Conservation (phyloP, 306 rosid species). For the Castanea sativa region DNA sequence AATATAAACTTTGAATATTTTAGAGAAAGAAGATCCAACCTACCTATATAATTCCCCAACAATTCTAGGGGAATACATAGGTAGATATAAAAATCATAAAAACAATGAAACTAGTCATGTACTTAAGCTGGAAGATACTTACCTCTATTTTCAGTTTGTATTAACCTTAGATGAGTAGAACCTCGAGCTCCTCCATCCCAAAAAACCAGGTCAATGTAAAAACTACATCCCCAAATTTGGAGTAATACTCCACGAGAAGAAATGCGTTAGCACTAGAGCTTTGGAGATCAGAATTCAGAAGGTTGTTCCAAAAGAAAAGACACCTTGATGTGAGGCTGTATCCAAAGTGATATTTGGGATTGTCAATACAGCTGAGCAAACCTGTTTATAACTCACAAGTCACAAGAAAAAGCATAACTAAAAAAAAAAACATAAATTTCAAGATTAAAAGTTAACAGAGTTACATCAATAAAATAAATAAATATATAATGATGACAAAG, state of each 20-base stretch:
- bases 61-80: background rate
- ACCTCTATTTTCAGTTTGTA: constrained; percentile 52
- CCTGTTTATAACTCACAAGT: constrained; percentile 43
- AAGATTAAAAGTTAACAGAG: constrained; percentile 1
- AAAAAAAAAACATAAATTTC: constrained; percentile 10
- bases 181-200: constrained; percentile 56
- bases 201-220: constrained; percentile 75
- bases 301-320: constrained; percentile 13
- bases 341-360: constrained; percentile 88
- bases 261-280: constrained; percentile 28
- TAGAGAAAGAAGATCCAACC: background rate
- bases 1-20: background rate
- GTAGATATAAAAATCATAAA: no score
- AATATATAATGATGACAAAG: background rate
- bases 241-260: constrained; percentile 54
- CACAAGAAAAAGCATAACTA: background rate
- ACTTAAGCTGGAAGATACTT: constrained; percentile 27
- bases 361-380: constrained; percentile 72
- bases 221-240: constrained; percentile 86
- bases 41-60: background rate
- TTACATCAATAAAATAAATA: background rate
- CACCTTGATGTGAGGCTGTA: constrained; percentile 94
- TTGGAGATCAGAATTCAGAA: constrained; percentile 8
- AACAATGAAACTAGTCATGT: constrained; percentile 1
- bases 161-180: constrained; percentile 51